phyloP scores from a whole-genome alignment of 495 filamentous ascomycete species.

The Podospora tetraspora region DNA sequence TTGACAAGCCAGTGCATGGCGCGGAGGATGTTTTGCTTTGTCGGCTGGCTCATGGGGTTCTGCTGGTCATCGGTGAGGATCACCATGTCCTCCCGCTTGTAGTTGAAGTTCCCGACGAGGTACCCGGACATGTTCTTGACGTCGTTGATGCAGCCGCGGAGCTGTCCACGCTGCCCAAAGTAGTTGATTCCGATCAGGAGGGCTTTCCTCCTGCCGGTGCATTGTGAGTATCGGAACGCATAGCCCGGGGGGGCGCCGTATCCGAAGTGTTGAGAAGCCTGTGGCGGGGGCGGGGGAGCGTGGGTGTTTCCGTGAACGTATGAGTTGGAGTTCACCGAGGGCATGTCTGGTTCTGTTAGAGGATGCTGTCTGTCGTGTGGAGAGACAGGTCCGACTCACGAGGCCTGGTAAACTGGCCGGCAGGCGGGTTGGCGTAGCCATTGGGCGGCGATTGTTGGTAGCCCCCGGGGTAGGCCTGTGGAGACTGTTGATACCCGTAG shows the following conservation, averaged over 20 bases:
- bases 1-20: constrained; percentile 99
- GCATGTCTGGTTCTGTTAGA: constrained; percentile 33
- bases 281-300: constrained; percentile 57
- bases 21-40: constrained; percentile 89
- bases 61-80: constrained; percentile 96
- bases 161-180: constrained; percentile 85
- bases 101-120: constrained; percentile 84
- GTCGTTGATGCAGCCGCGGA: constrained; percentile 96
- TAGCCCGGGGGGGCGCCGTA: constrained; percentile 73
- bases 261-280: constrained; percentile 62
- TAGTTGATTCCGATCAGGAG: constrained; percentile 97
- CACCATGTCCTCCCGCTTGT: constrained; percentile 96
- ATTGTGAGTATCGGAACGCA: constrained; percentile 85
- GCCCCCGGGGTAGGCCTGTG: not conserved
- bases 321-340: constrained; percentile 45
- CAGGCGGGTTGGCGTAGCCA: constrained; percentile 36
- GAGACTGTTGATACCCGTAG: constrained; percentile 31
- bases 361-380: constrained; percentile 1
- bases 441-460: constrained; percentile 35
- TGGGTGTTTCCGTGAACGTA: constrained; percentile 48
- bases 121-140: constrained; percentile 96
- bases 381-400: constrained; percentile 26
- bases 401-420: constrained; percentile 37
- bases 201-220: constrained; percentile 86
- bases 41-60: constrained; percentile 94